Percentiles rank a stretch among this genome's conserved stretches.
phyloP scores from a whole-genome alignment of 1,284 basidiomycete species.

The Phylloporus sp. region DNA sequence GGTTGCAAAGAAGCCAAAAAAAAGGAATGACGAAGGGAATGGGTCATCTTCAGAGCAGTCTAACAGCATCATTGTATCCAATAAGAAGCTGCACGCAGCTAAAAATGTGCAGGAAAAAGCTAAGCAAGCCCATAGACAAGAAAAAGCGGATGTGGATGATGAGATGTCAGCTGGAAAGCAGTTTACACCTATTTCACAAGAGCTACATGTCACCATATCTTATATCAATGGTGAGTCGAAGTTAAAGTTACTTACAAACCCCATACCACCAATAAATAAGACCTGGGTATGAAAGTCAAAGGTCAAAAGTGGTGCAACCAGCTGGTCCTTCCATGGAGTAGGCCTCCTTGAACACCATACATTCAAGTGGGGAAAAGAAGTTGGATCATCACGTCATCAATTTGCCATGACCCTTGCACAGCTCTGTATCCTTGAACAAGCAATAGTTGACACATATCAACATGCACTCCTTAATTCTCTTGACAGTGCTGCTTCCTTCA shows the following conservation, averaged over 20 bases:
- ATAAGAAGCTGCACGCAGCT: not conserved
- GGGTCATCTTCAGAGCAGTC: not conserved
- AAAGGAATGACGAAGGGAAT: not conserved
- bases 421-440: slow-evolving; percentile 1
- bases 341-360: not conserved
- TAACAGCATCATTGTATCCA: not conserved
- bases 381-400: not conserved
- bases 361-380: not conserved
- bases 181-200: not conserved
- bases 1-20: not conserved
- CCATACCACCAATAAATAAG: not conserved
- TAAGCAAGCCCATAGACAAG: not conserved
- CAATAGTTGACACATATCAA: not conserved
- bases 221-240: not conserved
- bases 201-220: not conserved
- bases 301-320: not conserved
- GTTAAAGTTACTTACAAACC: not conserved
- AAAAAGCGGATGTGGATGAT: too few species aligned
- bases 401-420: slow-evolving; percentile 1
- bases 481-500: not conserved
- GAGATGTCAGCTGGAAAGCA: not conserved
- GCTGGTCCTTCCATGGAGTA: not conserved
- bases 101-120: not conserved
- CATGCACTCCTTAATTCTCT: not conserved
- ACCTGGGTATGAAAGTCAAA: not conserved